Conservation (phyloP, 345 rosid genomes). For the Draba incana region DNA sequence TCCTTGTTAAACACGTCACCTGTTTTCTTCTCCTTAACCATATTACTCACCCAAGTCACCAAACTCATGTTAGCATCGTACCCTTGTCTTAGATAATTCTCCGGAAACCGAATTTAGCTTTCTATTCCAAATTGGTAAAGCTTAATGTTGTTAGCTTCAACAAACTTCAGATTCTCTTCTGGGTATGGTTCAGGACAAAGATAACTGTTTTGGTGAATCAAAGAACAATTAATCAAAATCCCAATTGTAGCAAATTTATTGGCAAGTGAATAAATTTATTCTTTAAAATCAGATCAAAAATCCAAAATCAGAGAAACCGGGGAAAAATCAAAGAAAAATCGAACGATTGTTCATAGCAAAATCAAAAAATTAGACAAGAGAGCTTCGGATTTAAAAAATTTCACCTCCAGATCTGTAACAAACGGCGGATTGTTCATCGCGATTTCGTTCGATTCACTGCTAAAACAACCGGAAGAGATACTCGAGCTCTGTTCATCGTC, state of each 20-base stretch:
- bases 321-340: not conserved
- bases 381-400: not conserved
- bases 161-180: slow-evolving; percentile 65
- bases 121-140: slow-evolving; percentile 80
- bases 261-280: too few species aligned
- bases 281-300: too few species aligned
- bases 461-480: slow-evolving; percentile 46
- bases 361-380: not conserved
- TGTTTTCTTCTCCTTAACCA: slow-evolving; percentile 59
- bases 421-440: slow-evolving; percentile 39
- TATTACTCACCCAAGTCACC: slow-evolving; percentile 62
- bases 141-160: slow-evolving; percentile 55
- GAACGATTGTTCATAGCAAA: not conserved
- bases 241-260: not conserved
- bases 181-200: slow-evolving; percentile 87
- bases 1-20: slow-evolving; percentile 17
- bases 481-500: slow-evolving; percentile 30
- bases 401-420: slow-evolving; percentile 63
- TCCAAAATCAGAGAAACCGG: not conserved
- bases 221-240: not conserved
- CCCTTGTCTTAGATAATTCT: slow-evolving; percentile 56
- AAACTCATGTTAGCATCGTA: slow-evolving; percentile 51
- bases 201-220: slow-evolving; percentile 52
- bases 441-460: slow-evolving; percentile 44
- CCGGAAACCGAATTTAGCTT: slow-evolving; percentile 48